These are phyloP conservation scores for Vanderwaltozyma polyspora DNA, from an alignment of 805 yeast genomes.

Conservation along the genomic window DNA sequence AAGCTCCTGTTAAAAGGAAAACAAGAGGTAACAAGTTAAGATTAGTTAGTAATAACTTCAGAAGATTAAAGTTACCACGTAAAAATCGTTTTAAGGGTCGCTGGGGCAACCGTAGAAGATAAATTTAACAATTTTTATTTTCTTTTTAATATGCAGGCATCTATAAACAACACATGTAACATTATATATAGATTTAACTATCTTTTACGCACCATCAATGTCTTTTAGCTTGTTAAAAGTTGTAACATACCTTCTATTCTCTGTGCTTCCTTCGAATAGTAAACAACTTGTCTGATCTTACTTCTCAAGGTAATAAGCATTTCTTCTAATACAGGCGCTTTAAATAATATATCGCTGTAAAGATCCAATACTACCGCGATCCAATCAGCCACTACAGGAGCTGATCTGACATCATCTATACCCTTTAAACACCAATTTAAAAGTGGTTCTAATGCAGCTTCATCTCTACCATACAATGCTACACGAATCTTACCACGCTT, in stretches of 20 bases:
- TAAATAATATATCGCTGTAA: conserved; percentile 64
- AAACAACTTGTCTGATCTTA: conserved; percentile 57
- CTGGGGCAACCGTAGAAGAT: conserved; percentile 1
- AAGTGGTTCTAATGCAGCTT: conserved; percentile 72
- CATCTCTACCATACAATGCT: conserved; percentile 76
- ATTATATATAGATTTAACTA: background rate
- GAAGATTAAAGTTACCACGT: conserved; percentile 35
- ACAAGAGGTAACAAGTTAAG: conserved; percentile 24
- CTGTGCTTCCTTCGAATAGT: conserved; percentile 76
- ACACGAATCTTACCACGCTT: conserved; percentile 79
- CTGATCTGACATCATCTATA: conserved; percentile 69
- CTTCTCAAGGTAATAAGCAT: conserved; percentile 49
- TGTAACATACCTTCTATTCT: conserved; percentile 90
- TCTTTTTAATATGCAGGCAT: conserved; percentile 3
- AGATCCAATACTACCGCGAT: conserved; percentile 59
- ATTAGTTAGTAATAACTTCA: conserved; percentile 38
- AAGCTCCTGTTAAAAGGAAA: conserved; percentile 5
- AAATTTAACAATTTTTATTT: background rate
- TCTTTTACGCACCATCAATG: background rate
- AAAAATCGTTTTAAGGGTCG: conserved; percentile 1
- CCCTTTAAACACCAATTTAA: conserved; percentile 71
- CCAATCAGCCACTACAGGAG: conserved; percentile 55
- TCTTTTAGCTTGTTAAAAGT: conserved; percentile 41
- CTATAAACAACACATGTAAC: conserved; percentile 2
- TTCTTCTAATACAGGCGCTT: conserved; percentile 68